phyloP scores from a whole-genome alignment of 768 basidiomycete genomes.

The Mycena chlorophos region DNA sequence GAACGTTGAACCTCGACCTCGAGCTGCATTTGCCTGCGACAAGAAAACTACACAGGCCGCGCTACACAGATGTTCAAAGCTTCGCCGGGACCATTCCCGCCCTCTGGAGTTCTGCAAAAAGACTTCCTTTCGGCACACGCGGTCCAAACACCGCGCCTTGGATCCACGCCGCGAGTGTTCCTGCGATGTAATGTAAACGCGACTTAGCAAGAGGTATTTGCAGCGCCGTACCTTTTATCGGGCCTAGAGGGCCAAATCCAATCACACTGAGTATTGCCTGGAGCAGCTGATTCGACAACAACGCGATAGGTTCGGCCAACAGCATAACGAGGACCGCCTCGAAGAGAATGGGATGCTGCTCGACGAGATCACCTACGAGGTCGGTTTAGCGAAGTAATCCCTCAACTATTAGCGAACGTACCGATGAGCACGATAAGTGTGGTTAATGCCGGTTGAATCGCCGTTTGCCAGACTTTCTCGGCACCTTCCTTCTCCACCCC shows the following conservation, averaged over 20 bases:
- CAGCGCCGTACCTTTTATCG: not conserved
- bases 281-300: not conserved
- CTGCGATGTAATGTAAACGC: not conserved
- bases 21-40: too few relatives aligned
- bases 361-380: conserved; percentile 34
- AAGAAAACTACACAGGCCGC: too few relatives aligned
- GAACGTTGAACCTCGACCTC: too few relatives aligned
- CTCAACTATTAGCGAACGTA: conserved; percentile 1
- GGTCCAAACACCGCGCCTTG: not conserved
- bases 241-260: not conserved
- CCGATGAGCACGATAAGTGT: conserved; percentile 28
- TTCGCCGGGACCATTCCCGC: too few relatives aligned
- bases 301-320: not conserved
- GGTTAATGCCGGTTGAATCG: conserved; percentile 27
- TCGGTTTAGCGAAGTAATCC: not conserved
- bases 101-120: not conserved
- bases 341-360: conserved; percentile 32
- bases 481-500: conserved; percentile 28
- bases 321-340: not conserved
- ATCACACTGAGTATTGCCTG: not conserved
- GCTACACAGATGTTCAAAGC: too few relatives aligned
- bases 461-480: conserved; percentile 20
- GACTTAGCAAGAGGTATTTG: not conserved
- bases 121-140: not conserved
- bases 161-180: not conserved